A percentile compares a stretch with the other conserved stretches of the same genome.
phyloP scores from a whole-genome alignment of 2,329 filamentous ascomycete species.

The Colletotrichum sp. region DNA sequence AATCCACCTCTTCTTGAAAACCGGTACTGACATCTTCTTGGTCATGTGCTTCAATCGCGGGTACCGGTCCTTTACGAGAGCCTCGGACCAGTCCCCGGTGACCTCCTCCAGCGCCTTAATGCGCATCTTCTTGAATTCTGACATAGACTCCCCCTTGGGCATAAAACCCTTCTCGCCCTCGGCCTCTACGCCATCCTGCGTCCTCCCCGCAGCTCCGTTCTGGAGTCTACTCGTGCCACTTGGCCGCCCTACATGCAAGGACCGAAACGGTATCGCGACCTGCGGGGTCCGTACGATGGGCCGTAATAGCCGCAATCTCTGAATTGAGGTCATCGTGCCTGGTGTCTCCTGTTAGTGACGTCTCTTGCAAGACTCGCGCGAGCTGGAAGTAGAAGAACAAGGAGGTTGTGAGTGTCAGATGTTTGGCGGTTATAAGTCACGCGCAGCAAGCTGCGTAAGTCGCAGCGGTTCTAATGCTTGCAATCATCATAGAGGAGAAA shows the following conservation, averaged over 20 bases:
- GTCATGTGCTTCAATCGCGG: slow-evolving; percentile 19
- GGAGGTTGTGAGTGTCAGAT: slow-evolving; percentile 33
- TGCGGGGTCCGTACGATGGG: slow-evolving; percentile 23
- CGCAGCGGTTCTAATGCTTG: slow-evolving; percentile 53
- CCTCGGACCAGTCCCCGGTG: background rate
- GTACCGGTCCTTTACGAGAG: slow-evolving; percentile 8
- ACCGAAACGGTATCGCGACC: background rate
- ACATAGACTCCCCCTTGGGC: background rate
- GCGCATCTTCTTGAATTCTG: slow-evolving; percentile 20
- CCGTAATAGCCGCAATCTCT: slow-evolving; percentile 36
- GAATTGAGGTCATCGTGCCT: slow-evolving; percentile 39
- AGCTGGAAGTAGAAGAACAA: slow-evolving; percentile 8
- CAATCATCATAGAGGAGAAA: slow-evolving; percentile 36
- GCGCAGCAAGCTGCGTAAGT: slow-evolving; percentile 51
- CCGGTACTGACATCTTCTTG: slow-evolving; percentile 14
- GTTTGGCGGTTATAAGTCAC: slow-evolving; percentile 46
- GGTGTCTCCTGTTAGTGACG: slow-evolving; percentile 9
- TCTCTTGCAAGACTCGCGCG: slow-evolving; percentile 23
- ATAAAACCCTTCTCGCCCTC: background rate
- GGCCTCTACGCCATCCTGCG: background rate
- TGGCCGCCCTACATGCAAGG: slow-evolving; percentile 11
- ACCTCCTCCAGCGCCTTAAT: slow-evolving; percentile 1
- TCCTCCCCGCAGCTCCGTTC: background rate
- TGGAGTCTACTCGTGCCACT: slow-evolving; percentile 13
- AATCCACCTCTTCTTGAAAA: slow-evolving; percentile 10